These are phyloP conservation scores for Pichia phayaonensis DNA, from an alignment of 805 yeast genomes.

Conservation along the genomic window DNA sequence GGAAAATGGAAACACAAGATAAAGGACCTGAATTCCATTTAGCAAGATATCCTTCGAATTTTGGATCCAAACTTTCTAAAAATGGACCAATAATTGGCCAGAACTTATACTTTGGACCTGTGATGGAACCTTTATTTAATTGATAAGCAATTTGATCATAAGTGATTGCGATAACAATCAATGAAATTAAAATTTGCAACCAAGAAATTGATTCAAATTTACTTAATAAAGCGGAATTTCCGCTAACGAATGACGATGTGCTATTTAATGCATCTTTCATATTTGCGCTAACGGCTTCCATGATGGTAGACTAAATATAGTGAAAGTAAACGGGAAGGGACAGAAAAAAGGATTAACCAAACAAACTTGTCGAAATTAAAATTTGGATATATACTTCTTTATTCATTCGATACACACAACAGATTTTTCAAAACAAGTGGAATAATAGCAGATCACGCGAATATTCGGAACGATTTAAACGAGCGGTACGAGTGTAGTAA, in stretches of 20 bases:
- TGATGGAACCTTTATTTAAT: slow-evolving; percentile 75
- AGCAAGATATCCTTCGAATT: slow-evolving; percentile 84
- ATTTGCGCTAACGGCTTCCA: neutral
- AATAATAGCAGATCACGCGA: neutral
- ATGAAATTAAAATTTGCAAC: slow-evolving; percentile 43
- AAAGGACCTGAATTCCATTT: slow-evolving; percentile 95
- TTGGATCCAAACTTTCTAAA: slow-evolving; percentile 88
- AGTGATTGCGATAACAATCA: slow-evolving; percentile 40
- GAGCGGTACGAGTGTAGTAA: too few species aligned
- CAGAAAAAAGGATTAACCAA: neutral
- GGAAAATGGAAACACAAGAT: slow-evolving; percentile 95
- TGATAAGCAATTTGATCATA: slow-evolving; percentile 79
- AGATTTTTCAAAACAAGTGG: too few species aligned
- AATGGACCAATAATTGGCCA: slow-evolving; percentile 98
- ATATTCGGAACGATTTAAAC: neutral
- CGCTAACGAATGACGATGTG: neutral
- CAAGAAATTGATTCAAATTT: slow-evolving; percentile 31
- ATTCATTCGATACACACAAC: too few species aligned
- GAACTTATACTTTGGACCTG: slow-evolving; percentile 79
- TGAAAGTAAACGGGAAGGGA: neutral
- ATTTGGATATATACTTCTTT: too few species aligned
- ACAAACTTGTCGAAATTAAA: neutral
- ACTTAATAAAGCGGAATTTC: neutral
- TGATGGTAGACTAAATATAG: neutral
- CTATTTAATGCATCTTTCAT: neutral